A percentile compares a stretch with the other conserved stretches of the same genome.
These are phyloP conservation scores for Populus alba DNA, from an alignment of 345 rosid genomes.

Conservation along the genomic window DNA sequence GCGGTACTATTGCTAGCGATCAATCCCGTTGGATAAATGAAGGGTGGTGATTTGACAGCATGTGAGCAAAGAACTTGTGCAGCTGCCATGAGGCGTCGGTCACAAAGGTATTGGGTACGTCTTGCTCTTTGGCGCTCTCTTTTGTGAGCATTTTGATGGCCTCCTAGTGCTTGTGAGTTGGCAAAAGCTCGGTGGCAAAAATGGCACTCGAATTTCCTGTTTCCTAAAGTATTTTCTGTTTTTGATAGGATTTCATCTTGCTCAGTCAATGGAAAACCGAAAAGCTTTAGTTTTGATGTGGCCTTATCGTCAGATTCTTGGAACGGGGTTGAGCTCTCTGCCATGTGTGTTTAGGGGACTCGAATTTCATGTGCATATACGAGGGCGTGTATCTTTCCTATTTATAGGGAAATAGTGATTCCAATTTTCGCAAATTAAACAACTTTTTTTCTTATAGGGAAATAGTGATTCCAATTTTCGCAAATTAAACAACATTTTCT, in stretches of 20 bases:
- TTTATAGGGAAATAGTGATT: conserved; percentile 13
- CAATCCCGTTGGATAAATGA: conserved; percentile 14
- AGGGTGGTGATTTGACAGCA: conserved; percentile 22
- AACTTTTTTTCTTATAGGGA: conserved; percentile 1
- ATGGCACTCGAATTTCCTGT: conserved; percentile 53
- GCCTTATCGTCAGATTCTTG: conserved; percentile 24
- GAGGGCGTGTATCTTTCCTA: not conserved
- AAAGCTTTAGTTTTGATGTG: conserved; percentile 33
- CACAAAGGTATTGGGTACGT: conserved; percentile 33
- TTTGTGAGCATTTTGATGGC: conserved; percentile 66
- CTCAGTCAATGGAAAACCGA: conserved; percentile 37
- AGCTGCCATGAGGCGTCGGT: conserved; percentile 23
- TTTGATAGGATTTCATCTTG: conserved; percentile 14
- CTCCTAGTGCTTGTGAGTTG: conserved; percentile 63
- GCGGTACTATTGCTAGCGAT: not conserved
- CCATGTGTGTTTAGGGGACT: conserved; percentile 1
- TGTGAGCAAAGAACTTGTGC: conserved; percentile 34
- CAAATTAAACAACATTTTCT: no score
- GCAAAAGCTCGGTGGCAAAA: conserved; percentile 52
- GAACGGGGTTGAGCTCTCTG: conserved; percentile 20
- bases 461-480: not conserved
- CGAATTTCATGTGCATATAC: not conserved
- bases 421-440: not conserved
- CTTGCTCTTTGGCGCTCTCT: conserved; percentile 54
- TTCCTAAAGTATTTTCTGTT: conserved; percentile 14